Evolutionary conservation across 495 filamentous ascomycete species (phyloP), one percentile per base, ranked within the genome.

Genomic region (Haplographium delicatum): DNA sequence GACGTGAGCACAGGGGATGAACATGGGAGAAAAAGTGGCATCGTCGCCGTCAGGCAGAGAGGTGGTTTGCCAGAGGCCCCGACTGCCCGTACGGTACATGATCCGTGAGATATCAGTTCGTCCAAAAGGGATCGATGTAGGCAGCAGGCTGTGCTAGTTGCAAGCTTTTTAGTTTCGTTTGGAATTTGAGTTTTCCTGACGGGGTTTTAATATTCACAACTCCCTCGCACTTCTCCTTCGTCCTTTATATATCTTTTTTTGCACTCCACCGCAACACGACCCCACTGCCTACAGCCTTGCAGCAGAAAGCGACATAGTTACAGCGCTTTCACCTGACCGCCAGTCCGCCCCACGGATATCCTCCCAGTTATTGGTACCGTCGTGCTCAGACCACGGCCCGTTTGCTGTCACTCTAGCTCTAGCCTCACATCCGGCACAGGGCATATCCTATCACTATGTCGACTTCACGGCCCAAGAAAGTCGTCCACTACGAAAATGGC

Each of bases 401-500:
- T 9, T 8, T 39, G 8, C 35, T 16, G 6, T 39, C 35, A 6
- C 16, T 39, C 6, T 8, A 10, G 35, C n/a, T n/a, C n/a, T n/a
- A n/a, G n/a, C n/a, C n/a, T n/a, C n/a, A n/a, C n/a, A n/a, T n/a
- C n/a, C n/a, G n/a, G n/a, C n/a, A n/a, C n/a, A n/a, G n/a, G n/a
- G n/a, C 23, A 16, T 20, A 37, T 48, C 34, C 44, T 37, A 35
- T 47, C 48, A 47, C 40, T 1, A 54, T 54, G 58, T 61, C 35
- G 16, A 28, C 58, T 10, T 27, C 50, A n/a, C 49, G 45, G 30
- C 34, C 37, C 6, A 45, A 42, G 23, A 61, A 56, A 47, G 47
- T 48, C 33, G 54, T 60, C 25, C 49, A 53, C 37, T 56, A 52
- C 28, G 46, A 64, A 66, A 35, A 68, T 41, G 18, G n/a, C n/a